phyloP scores from a whole-genome alignment of 305 asterid genomes.

The Fraxinus albicans region DNA sequence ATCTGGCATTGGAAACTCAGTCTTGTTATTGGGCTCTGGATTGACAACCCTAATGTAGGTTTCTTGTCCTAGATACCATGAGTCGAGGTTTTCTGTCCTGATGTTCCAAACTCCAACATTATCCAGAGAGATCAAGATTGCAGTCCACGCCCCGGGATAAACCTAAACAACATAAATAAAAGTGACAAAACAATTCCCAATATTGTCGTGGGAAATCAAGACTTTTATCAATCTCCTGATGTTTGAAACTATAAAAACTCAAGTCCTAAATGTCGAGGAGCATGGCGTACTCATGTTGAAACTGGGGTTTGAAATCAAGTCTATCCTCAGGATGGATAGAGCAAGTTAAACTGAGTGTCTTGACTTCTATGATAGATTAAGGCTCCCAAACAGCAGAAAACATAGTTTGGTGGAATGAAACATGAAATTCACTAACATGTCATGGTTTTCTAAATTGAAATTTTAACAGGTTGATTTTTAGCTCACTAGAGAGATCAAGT shows the following conservation, averaged over 20 bases:
- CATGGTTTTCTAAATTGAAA: not conserved
- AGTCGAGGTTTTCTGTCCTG: constrained; percentile 91
- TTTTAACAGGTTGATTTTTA: not conserved
- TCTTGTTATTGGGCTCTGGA: constrained; percentile 80
- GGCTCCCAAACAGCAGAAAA: not conserved
- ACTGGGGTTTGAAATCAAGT: not conserved
- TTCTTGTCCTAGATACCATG: constrained; percentile 97
- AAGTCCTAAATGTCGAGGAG: not conserved
- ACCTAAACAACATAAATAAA: constrained; percentile 45
- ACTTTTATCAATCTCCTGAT: not conserved
- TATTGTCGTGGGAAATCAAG: not conserved
- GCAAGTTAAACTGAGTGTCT: not conserved
- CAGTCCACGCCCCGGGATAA: constrained; percentile 96
- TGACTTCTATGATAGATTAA: not conserved
- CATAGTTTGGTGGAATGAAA: not conserved
- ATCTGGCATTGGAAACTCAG: constrained; percentile 87
- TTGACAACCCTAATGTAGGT: constrained; percentile 76
- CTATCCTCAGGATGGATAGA: not conserved
- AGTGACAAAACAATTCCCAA: not conserved
- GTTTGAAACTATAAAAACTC: not conserved
- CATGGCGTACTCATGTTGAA: not conserved
- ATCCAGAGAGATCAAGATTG: constrained; percentile 77
- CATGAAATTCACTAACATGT: not conserved
- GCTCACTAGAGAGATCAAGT: not conserved
- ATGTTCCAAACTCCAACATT: constrained; percentile 94